phyloP scores from a whole-genome alignment of 2,329 filamentous ascomycete genomes.

The Bipolaris sorokiniana region DNA sequence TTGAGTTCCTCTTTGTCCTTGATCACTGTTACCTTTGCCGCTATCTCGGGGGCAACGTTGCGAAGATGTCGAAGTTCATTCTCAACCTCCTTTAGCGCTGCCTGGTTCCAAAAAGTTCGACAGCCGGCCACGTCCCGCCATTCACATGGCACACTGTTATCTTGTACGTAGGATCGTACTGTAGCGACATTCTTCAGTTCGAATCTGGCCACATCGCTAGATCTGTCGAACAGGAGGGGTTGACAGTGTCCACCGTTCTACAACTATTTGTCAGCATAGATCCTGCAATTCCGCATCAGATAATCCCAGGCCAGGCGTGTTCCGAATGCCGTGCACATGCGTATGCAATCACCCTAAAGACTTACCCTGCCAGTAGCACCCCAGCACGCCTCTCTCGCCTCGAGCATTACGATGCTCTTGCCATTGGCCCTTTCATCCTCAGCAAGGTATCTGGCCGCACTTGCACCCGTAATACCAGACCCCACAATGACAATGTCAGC shows the following conservation, averaged over 20 bases:
- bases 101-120: conserved; percentile 65
- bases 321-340: not conserved
- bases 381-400: conserved; percentile 80
- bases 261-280: conserved; percentile 11
- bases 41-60: conserved; percentile 63
- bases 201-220: conserved; percentile 70
- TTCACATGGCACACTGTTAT: conserved; percentile 69
- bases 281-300: not conserved
- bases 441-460: conserved; percentile 68
- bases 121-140: conserved; percentile 69
- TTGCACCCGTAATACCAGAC: conserved; percentile 77
- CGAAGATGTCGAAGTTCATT: conserved; percentile 60
- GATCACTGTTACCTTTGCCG: conserved; percentile 49
- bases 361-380: conserved; percentile 81
- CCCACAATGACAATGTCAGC: conserved; percentile 76
- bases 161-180: conserved; percentile 63
- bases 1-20: conserved; percentile 54
- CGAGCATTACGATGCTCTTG: conserved; percentile 71
- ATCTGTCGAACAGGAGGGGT: conserved; percentile 67
- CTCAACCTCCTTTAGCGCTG: conserved; percentile 61
- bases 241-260: conserved; percentile 71
- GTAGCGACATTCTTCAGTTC: conserved; percentile 72
- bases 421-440: conserved; percentile 54
- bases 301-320: not conserved
- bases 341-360: not conserved